Evolutionary conservation across 345 rosid genomes (phyloP).

Genomic region (Kandelia obovata): DNA sequence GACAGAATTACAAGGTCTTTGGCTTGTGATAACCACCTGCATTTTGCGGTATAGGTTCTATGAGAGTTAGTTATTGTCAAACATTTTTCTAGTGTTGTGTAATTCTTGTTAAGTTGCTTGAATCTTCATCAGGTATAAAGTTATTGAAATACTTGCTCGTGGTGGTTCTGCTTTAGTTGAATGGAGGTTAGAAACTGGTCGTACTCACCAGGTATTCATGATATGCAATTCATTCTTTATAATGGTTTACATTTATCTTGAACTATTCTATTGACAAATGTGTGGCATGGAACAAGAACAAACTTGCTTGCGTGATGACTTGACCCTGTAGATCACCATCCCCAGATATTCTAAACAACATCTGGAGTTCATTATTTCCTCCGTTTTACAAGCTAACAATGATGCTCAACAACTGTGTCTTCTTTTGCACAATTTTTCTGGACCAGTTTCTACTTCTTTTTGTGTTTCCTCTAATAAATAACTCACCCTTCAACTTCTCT

Average conservation of each 20-base stretch:
- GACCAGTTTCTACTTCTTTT: too few species aligned
- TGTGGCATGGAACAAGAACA: not conserved
- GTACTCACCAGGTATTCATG: conserved; percentile 84
- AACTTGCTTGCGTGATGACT: too few species aligned
- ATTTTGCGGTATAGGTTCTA: not conserved
- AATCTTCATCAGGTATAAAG: conserved; percentile 63
- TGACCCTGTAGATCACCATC: too few species aligned
- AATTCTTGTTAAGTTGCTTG: conserved; percentile 11
- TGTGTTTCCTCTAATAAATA: too few species aligned
- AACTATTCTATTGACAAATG: not conserved
- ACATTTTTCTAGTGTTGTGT: conserved; percentile 3
- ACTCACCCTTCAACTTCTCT: too few species aligned
- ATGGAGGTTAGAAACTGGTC: conserved; percentile 97
- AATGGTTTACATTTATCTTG: not conserved
- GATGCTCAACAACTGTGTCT: too few species aligned
- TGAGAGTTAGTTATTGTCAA: too few species aligned
- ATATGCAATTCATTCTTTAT: not conserved
- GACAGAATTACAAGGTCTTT: not conserved
- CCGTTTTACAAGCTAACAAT: too few species aligned
- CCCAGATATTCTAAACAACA: too few species aligned
- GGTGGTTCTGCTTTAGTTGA: conserved; percentile 87
- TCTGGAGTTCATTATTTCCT: too few species aligned
- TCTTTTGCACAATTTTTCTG: too few species aligned
- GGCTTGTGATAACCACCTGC: not conserved
- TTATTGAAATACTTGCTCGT: conserved; percentile 68